Base-by-base conservation (phyloP, 139 green algal genomes). In the Chlorella sorokiniana region DNA sequence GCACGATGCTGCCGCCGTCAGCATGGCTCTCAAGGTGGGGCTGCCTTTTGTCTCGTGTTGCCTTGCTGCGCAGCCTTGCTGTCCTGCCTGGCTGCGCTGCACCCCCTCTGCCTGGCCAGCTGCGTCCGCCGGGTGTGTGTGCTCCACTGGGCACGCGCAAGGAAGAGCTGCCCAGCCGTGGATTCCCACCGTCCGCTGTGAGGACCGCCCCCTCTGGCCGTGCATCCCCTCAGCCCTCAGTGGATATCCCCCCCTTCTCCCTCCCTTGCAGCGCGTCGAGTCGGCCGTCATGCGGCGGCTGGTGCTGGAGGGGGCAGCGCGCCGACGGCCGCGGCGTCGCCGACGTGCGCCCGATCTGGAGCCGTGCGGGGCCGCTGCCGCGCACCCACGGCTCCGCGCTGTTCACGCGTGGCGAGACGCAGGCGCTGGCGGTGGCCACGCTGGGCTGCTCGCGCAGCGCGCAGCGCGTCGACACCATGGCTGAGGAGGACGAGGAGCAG, bases 341-440 rank as follows among this genome's bases (percentile, higher is more conserved):
- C 0, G 92, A 97, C 61, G 91, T 99, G 45, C 87, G 96, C 0
- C 92, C 93, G 54, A 99, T 99, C 77, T 86, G 76, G 69, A 86
- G 75, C 40, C 84, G 92, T 23, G 92, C 90, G 7, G 73, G 80
- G 18, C 48, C 96, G 70, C 88, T 99, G 70, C 96, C 96, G 14
- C 81, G 96, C 76, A 94, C 92, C 3, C 97, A 99, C 86, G 97
- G 97, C 79, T 94, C 84, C 68, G 89, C 92, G 14, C 92, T 99
- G 10, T 99, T 99, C 86, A 99, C 97, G 23, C 90, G 97, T 2
- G 97, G 97, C 8, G 96, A 99, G 86, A 99, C 96, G 33, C 96
- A 99, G 89, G 90, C 91, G 10, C 59, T 98, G 41, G 93, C 91
- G 14, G 94, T 96, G 22, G 83, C 93, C 33, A 98, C 95, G 4